Evolutionary conservation across 768 basidiomycete genomes (phyloP).

Genomic region (Kwoniella europaea): DNA sequence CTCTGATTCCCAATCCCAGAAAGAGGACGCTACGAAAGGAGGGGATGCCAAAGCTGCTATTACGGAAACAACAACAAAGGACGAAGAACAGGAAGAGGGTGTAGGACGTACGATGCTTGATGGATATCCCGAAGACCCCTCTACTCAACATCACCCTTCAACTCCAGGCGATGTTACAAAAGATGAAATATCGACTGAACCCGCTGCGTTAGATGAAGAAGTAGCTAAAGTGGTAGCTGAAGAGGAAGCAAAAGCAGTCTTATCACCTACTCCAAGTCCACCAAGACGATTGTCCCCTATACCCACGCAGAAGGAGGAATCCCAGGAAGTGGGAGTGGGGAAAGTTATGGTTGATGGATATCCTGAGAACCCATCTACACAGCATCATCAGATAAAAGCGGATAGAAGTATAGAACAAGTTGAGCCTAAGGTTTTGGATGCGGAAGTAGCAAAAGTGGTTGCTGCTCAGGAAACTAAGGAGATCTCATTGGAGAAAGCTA

Average conservation of each 20-base stretch:
- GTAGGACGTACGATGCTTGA: slow-evolving; percentile 21
- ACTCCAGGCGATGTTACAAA: slow-evolving; percentile 7
- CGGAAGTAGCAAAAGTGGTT: slow-evolving; percentile 28
- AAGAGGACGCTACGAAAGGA: not conserved
- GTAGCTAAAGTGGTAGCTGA: slow-evolving; percentile 37
- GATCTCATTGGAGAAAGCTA: slow-evolving; percentile 2
- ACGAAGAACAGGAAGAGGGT: slow-evolving; percentile 3
- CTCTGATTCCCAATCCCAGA: slow-evolving; percentile 19
- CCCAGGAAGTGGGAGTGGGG: slow-evolving; percentile 5
- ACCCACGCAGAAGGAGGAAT: not conserved
- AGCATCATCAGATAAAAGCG: slow-evolving; percentile 7
- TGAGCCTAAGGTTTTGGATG: slow-evolving; percentile 19
- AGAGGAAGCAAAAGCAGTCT: slow-evolving; percentile 34
- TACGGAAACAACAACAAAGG: not conserved
- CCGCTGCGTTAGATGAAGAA: slow-evolving; percentile 27
- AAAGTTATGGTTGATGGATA: slow-evolving; percentile 23
- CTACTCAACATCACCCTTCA: slow-evolving; percentile 10
- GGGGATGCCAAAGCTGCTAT: not conserved
- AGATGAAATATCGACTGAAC: slow-evolving; percentile 7
- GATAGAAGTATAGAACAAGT: not conserved
- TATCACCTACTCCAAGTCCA: slow-evolving; percentile 23
- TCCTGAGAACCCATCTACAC: slow-evolving; percentile 2
- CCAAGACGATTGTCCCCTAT: slow-evolving; percentile 34
- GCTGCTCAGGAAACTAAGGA: slow-evolving; percentile 29
- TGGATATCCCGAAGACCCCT: slow-evolving; percentile 18